Conservation (phyloP, 2,329 filamentous ascomycete genomes). For the Colletotrichum sp. region DNA sequence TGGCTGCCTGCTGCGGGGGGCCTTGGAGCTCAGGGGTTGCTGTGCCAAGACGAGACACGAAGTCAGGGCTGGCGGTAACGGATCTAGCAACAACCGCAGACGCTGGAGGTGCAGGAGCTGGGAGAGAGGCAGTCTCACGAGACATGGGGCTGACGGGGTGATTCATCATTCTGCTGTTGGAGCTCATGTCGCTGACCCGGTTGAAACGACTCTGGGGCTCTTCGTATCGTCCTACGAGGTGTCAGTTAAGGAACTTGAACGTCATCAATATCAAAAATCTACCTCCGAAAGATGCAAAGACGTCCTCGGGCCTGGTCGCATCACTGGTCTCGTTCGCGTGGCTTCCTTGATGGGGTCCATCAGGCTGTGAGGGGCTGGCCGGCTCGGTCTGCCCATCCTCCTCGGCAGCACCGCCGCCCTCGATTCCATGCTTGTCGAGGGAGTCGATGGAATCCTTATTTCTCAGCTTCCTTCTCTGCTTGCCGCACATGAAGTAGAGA, state of each 20-base stretch:
- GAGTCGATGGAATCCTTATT: slow-evolving; percentile 1
- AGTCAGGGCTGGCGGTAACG: not conserved
- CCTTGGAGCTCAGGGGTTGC: slow-evolving; percentile 22
- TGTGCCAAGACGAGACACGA: slow-evolving; percentile 4
- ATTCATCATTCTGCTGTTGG: slow-evolving; percentile 16
- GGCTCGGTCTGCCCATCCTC: slow-evolving; percentile 30
- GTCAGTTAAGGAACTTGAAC: not conserved
- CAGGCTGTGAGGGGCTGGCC: slow-evolving; percentile 23
- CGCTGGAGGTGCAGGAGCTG: not conserved
- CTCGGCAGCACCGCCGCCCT: slow-evolving; percentile 25
- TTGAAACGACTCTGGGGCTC: slow-evolving; percentile 20
- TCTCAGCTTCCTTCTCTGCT: slow-evolving; percentile 14
- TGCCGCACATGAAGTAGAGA: slow-evolving; percentile 23
- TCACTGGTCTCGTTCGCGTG: not conserved
- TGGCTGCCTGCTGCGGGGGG: slow-evolving; percentile 17
- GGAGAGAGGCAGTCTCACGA: not conserved
- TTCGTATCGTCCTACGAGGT: slow-evolving; percentile 14
- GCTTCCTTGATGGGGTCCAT: slow-evolving; percentile 29
- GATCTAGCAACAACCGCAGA: not conserved
- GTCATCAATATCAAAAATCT: slow-evolving; percentile 10
- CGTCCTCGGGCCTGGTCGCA: slow-evolving; percentile 32
- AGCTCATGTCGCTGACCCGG: slow-evolving; percentile 1
- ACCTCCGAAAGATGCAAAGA: slow-evolving; percentile 53
- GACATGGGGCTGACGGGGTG: slow-evolving; percentile 10
- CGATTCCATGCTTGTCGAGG: slow-evolving; percentile 19